Conservation (phyloP, 2,329 filamentous ascomycete species). For the Helotiales sp. region DNA sequence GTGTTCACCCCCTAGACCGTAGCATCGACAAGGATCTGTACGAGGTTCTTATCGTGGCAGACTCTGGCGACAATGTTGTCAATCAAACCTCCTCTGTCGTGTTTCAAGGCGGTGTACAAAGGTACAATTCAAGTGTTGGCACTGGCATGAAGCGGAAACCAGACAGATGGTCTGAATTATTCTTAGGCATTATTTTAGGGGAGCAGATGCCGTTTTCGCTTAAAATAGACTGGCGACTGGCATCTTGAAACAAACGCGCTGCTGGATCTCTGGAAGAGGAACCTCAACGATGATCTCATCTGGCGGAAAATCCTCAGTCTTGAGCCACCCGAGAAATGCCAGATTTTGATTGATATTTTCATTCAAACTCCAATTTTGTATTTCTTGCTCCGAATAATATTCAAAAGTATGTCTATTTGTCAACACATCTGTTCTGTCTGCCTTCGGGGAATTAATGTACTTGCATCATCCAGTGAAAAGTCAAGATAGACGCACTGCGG, state of each 20-base stretch:
- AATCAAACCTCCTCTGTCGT: constrained; percentile 13
- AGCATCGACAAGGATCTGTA: constrained; percentile 30
- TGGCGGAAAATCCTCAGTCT: background rate
- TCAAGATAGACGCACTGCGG: background rate
- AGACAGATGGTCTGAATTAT: constrained; percentile 14
- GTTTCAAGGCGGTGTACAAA: background rate
- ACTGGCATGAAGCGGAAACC: constrained; percentile 8
- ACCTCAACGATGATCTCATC: constrained; percentile 1
- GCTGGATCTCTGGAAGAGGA: background rate
- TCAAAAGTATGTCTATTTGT: no score
- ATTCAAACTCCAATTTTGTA: no score
- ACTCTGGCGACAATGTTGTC: constrained; percentile 12
- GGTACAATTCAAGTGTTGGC: background rate
- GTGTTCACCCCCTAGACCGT: constrained; percentile 34
- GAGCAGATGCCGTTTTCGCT: constrained; percentile 5
- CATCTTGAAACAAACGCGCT: constrained; percentile 29
- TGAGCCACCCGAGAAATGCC: background rate
- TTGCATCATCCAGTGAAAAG: background rate
- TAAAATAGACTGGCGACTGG: background rate
- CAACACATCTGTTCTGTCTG: background rate
- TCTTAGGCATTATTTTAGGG: constrained; percentile 14
- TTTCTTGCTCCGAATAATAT: no score
- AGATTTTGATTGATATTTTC: no score
- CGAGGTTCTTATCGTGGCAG: constrained; percentile 19
- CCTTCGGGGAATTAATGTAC: constrained; percentile 1